Evolutionary conservation across 1,284 basidiomycete species (phyloP), one percentile per base, ranked within the genome.

Genomic region (Dichomitus squalens): DNA sequence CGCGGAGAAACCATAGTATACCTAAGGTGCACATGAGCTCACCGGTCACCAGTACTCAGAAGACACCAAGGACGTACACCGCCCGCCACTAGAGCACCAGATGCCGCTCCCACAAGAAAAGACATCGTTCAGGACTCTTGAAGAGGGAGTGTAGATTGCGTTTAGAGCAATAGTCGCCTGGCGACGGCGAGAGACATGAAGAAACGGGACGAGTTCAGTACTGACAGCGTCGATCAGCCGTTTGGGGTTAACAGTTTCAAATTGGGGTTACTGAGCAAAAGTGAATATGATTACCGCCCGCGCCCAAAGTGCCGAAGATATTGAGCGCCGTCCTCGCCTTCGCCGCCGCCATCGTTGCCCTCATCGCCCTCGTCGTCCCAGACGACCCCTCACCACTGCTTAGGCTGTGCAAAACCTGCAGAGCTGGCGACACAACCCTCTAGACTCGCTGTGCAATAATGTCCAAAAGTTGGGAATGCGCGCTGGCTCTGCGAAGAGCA

Each of bases 1-100:
- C 14, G 67, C 65, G 2, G 70, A 70, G 53, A 72, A 69, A 6
- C 71, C 71, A 55, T 71, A 72, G 62, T 72, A 72, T 2, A 72
- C 66, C 70, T 72, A 40, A 3, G 20, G 35, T 20, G 11, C n/a
- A 20, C n/a, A 39, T 58, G 41, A 56, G 57, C 21, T 14, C 4
- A 56, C 46, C 21, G 25, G 64, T 60, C 16, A 41, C 44, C 53
- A 8, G 63, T 16, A 29, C 56, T 25, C 29, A 34, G 6, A n/a
- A 18, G 27, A 7, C 20, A 33, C 12, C 12, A 43, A 18, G 5
- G n/a, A 58, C 65, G 16, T 59, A 66, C 66, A n/a, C 66, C 66
- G 25, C 66, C 66, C 0, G 64, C 66, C 31, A 59, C 64, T 48
- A 68, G 57, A 39, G 66, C 66, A 18, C 67, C 67, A 6, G 67